Conservation (phyloP, 2,329 filamentous ascomycete species). For the Penicillium sp. region DNA sequence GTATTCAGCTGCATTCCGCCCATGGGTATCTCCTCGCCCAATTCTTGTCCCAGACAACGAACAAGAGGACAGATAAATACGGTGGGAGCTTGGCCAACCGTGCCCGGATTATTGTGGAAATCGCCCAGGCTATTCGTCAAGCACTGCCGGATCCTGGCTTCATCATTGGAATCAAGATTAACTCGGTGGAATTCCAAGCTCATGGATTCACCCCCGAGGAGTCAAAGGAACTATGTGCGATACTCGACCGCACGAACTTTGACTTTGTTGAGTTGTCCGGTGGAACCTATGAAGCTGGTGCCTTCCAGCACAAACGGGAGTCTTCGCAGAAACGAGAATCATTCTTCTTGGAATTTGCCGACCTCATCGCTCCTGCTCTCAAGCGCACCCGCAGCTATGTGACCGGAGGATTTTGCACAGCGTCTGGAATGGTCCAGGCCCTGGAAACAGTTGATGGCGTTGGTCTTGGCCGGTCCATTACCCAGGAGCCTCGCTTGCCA, state of each 20-base stretch:
- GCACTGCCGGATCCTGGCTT: conserved; percentile 15
- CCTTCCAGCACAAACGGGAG: conserved; percentile 53
- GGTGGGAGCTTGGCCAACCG: conserved; percentile 22
- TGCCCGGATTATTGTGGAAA: conserved; percentile 21
- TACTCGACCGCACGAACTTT: conserved; percentile 30
- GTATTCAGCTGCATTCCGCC: conserved; percentile 18
- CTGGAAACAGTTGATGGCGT: conserved; percentile 59
- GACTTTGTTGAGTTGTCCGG: conserved; percentile 57
- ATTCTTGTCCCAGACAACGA: conserved; percentile 18
- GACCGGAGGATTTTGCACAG: conserved; percentile 57
- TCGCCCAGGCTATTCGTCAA: conserved; percentile 19
- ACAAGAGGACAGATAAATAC: conserved; percentile 21
- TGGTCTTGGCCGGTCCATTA: conserved; percentile 54
- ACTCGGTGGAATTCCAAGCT: conserved; percentile 8
- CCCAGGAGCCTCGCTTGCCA: conserved; percentile 47
- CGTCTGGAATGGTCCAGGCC: conserved; percentile 57
- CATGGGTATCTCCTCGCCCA: conserved; percentile 25
- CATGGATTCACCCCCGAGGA: conserved; percentile 6
- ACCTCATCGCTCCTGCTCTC: conserved; percentile 49
- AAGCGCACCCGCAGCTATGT: conserved; percentile 42
- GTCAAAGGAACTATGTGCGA: conserved; percentile 33
- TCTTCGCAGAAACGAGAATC: conserved; percentile 56
- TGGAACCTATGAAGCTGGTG: conserved; percentile 57
- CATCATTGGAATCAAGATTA: conserved; percentile 19
- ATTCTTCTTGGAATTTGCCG: conserved; percentile 62